These are phyloP conservation scores for Nannochloropsis salina DNA, from an alignment of 108 stramenopile genomes.

Conservation along the genomic window DNA sequence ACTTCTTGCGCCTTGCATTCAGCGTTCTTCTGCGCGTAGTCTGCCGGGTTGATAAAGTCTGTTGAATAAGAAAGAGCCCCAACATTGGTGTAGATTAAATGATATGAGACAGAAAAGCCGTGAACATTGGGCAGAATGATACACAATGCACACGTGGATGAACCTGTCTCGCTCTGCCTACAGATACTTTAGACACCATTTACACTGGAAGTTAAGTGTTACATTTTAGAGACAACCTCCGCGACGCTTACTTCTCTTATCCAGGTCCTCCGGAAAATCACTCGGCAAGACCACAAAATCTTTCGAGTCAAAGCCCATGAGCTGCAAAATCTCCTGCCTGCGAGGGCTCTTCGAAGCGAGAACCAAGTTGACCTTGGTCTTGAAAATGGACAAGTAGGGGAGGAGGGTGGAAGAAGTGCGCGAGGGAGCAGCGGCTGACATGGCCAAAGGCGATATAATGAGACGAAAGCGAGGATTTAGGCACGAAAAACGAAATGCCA, in stretches of 20 bases:
- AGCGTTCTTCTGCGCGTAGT: constrained; percentile 49
- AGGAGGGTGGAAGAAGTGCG: not conserved
- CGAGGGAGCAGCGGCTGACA: not conserved
- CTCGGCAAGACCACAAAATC: constrained; percentile 37
- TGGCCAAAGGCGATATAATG: not conserved
- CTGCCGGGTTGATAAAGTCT: constrained; percentile 35
- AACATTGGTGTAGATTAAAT: no score
- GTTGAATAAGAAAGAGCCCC: not conserved
- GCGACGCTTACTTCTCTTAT: constrained; percentile 22
- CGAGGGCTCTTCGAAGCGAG: constrained; percentile 45
- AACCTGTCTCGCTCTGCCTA: no score
- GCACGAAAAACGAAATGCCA: not conserved
- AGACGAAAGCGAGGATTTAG: not conserved
- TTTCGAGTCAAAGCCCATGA: constrained; percentile 35
- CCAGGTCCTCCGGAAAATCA: constrained; percentile 50
- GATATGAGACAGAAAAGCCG: no score
- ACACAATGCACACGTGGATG: no score
- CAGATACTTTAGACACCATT: no score
- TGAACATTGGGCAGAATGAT: no score
- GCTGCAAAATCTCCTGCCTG: constrained; percentile 36
- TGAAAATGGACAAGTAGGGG: constrained; percentile 23
- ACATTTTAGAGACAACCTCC: no score
- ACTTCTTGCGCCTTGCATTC: constrained; percentile 43
- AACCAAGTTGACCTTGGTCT: constrained; percentile 22
- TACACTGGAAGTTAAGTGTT: no score